Evolutionary conservation across 2,329 filamentous ascomycete genomes (phyloP).

Genomic region (Penicillium sp.): DNA sequence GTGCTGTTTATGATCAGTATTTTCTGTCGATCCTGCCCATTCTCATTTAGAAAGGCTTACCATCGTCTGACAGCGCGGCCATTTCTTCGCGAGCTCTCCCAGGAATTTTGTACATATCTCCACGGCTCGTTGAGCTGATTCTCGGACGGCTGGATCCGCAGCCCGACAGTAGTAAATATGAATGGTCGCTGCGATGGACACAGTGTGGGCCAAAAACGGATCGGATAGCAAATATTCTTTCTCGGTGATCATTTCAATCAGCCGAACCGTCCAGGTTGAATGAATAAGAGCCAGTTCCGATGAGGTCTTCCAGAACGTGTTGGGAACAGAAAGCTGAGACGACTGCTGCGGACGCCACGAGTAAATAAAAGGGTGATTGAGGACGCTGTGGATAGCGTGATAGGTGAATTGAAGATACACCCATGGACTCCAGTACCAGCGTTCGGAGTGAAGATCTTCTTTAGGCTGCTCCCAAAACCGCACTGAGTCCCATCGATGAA

Average conservation of each 20-base stretch:
- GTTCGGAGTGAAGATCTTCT: constrained; percentile 45
- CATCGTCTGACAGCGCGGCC: constrained; percentile 30
- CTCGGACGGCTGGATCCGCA: constrained; percentile 41
- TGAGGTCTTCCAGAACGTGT: constrained; percentile 58
- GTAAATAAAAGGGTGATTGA: constrained; percentile 42
- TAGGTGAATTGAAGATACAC: constrained; percentile 36
- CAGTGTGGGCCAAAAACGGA: constrained; percentile 56
- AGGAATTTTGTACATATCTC: constrained; percentile 31
- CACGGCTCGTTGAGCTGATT: constrained; percentile 30
- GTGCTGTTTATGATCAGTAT: constrained; percentile 23
- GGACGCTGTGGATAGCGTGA: constrained; percentile 34
- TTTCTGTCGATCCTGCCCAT: background rate
- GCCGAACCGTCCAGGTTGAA: constrained; percentile 57
- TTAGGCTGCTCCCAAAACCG: constrained; percentile 55
- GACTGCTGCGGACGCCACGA: constrained; percentile 57
- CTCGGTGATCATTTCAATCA: constrained; percentile 58
- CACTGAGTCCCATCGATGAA: constrained; percentile 56
- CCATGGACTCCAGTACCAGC: constrained; percentile 38
- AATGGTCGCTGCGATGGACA: constrained; percentile 57
- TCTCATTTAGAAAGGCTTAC: constrained; percentile 17
- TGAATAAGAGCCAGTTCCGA: constrained; percentile 57
- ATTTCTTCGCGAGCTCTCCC: constrained; percentile 26
- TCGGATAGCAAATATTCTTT: constrained; percentile 54
- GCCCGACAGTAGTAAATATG: constrained; percentile 59
- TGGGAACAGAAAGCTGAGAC: constrained; percentile 55